Percentiles rank a stretch among this genome's conserved stretches.
Conservation (phyloP, 805 yeast genomes). For the Teunomyces tritomae region DNA sequence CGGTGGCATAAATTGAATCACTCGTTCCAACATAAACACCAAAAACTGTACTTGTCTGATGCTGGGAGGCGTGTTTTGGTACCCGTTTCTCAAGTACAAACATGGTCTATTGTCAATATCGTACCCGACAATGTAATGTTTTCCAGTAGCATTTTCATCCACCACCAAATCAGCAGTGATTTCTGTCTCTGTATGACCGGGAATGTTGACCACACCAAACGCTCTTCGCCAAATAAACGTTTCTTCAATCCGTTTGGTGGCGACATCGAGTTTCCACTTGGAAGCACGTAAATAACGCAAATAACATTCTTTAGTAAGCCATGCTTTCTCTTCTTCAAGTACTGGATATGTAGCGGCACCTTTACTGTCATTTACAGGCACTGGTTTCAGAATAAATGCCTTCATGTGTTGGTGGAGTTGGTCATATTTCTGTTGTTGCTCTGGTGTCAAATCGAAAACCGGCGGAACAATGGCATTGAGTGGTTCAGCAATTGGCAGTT, state of each 20-base stretch:
- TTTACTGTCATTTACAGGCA: constrained; percentile 28
- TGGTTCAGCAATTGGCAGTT: constrained; percentile 40
- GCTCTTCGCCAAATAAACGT: constrained; percentile 93
- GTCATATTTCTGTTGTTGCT: constrained; percentile 31
- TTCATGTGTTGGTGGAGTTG: constrained; percentile 29
- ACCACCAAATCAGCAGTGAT: constrained; percentile 55
- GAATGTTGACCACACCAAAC: constrained; percentile 59
- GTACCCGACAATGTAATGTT: constrained; percentile 85
- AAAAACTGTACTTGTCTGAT: constrained; percentile 93
- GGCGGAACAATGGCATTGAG: constrained; percentile 33
- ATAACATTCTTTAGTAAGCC: constrained; percentile 92
- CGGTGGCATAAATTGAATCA: constrained; percentile 90
- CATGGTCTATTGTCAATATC: constrained; percentile 92
- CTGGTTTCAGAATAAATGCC: constrained; percentile 20
- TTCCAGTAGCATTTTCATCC: constrained; percentile 85
- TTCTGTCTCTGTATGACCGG: constrained; percentile 36
- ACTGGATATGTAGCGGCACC: constrained; percentile 25
- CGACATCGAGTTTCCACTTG: constrained; percentile 76
- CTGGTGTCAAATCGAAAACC: constrained; percentile 24
- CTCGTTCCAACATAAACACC: constrained; percentile 89
- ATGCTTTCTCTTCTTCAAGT: constrained; percentile 63
- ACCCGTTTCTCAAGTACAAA: constrained; percentile 85
- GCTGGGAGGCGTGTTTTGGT: constrained; percentile 91
- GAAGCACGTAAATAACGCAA: constrained; percentile 90
- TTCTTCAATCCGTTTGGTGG: constrained; percentile 69